Conservation (phyloP, 768 basidiomycete species). For the Panaeolus cyanescens region DNA sequence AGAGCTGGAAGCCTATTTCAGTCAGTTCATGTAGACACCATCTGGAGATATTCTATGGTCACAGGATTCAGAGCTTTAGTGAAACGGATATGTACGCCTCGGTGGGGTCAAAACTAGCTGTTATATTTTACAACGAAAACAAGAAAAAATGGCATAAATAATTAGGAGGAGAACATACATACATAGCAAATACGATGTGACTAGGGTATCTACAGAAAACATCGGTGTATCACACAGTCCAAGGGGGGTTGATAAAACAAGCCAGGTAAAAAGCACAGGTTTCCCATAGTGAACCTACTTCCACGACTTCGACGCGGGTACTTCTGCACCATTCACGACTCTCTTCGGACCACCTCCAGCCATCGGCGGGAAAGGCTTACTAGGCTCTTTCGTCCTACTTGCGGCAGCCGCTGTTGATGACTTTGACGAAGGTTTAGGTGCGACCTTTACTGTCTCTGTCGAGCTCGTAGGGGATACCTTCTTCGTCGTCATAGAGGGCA, state of each 20-base stretch:
- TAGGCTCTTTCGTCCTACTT: conserved; percentile 14
- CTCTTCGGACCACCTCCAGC: conserved; percentile 56
- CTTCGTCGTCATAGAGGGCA: conserved; percentile 2
- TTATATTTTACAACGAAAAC: conserved; percentile 15
- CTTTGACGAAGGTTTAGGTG: conserved; percentile 14
- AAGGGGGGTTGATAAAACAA: no score
- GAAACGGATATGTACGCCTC: no score
- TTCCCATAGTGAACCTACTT: conserved; percentile 24
- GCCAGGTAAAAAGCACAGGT: no score
- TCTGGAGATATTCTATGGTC: background rate
- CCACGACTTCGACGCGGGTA: conserved; percentile 53
- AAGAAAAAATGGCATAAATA: background rate
- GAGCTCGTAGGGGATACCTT: conserved; percentile 23
- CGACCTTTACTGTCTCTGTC: conserved; percentile 17
- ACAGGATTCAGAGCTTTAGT: no score
- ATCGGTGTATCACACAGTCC: background rate
- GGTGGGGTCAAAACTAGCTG: background rate
- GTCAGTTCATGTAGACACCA: conserved; percentile 36
- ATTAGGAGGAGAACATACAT: conserved; percentile 1
- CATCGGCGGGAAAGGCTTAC: conserved; percentile 28
- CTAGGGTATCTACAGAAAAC: conserved; percentile 1
- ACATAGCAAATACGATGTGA: conserved; percentile 3
- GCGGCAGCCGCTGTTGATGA: conserved; percentile 11
- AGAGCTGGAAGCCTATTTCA: conserved; percentile 49
- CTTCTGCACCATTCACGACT: conserved; percentile 70